Evolutionary conservation across 75 land plant genomes (phyloP).

Genomic region (Sequoiadendron giganteum): DNA sequence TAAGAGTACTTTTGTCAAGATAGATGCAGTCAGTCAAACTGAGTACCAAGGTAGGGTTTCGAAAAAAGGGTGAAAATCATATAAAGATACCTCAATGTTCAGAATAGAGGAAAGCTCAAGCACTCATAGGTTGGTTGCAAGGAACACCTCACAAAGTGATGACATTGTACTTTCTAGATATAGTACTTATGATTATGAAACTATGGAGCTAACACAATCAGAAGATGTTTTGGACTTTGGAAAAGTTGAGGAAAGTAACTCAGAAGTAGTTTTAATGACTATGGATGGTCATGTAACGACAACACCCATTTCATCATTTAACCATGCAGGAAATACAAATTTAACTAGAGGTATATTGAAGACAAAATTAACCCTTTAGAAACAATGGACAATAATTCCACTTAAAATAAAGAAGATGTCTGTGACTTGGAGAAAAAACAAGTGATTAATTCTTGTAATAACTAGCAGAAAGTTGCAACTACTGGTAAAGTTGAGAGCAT

Average conservation of each 20-base stretch:
- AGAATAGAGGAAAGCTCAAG: too few species aligned
- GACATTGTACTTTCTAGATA: slow-evolving; percentile 12
- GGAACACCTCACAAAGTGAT: neutral
- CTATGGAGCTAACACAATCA: slow-evolving; percentile 4
- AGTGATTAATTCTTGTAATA: neutral
- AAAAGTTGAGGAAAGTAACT: slow-evolving; percentile 27
- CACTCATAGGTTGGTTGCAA: too few species aligned
- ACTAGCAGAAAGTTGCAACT: neutral
- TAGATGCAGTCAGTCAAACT: too few species aligned
- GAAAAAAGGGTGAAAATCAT: neutral
- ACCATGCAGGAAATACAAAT: neutral
- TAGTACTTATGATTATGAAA: slow-evolving; percentile 29
- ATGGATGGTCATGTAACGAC: slow-evolving; percentile 66
- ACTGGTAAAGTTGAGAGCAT: neutral
- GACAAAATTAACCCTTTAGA: neutral
- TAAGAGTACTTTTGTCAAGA: neutral
- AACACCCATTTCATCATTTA: slow-evolving; percentile 52
- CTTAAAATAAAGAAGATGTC: neutral
- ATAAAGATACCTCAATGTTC: neutral
- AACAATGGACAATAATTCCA: neutral
- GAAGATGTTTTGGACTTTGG: slow-evolving; percentile 24
- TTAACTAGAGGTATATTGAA: neutral
- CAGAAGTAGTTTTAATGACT: slow-evolving; percentile 66
- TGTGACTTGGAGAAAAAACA: neutral
- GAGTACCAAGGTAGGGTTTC: neutral